Percentiles rank a stretch among this genome's conserved stretches.
Conservation (phyloP, 2,329 filamentous ascomycete genomes). For the Fusarium verrucosum region DNA sequence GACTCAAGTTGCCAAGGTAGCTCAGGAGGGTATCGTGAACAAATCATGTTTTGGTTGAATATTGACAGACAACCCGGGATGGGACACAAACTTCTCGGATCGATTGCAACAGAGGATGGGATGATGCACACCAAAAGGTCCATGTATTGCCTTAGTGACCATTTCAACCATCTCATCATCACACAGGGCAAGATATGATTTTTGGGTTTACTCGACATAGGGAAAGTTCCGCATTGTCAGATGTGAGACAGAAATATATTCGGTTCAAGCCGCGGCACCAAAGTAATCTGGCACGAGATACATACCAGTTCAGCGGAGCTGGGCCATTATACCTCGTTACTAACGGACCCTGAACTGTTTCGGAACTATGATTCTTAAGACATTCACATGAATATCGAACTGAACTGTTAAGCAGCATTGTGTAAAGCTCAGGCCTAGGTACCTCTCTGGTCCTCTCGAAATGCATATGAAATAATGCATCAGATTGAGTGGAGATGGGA, state of each 20-base stretch:
- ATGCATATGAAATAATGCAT: background rate
- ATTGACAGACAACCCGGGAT: constrained; percentile 57
- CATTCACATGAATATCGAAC: background rate
- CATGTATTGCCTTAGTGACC: constrained; percentile 36
- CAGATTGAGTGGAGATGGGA: background rate
- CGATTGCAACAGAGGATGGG: constrained; percentile 40
- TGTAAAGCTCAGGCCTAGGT: background rate
- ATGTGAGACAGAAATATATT: no score
- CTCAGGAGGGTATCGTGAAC: constrained; percentile 51
- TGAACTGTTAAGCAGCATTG: background rate
- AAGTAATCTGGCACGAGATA: no score
- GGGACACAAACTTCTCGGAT: constrained; percentile 54
- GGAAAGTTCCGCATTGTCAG: no score
- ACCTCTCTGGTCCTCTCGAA: background rate
- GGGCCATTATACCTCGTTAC: no score
- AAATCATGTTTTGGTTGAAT: constrained; percentile 55
- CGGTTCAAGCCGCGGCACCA: no score
- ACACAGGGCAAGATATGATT: no score
- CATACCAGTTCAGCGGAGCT: background rate
- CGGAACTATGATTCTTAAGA: no score
- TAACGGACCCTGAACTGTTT: background rate
- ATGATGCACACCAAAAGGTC: constrained; percentile 38
- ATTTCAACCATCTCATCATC: constrained; percentile 29
- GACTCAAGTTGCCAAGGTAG: constrained; percentile 51
- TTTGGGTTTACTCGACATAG: no score